Base-by-base conservation (phyloP, 768 basidiomycete species). In the Trametes meyenii region DNA sequence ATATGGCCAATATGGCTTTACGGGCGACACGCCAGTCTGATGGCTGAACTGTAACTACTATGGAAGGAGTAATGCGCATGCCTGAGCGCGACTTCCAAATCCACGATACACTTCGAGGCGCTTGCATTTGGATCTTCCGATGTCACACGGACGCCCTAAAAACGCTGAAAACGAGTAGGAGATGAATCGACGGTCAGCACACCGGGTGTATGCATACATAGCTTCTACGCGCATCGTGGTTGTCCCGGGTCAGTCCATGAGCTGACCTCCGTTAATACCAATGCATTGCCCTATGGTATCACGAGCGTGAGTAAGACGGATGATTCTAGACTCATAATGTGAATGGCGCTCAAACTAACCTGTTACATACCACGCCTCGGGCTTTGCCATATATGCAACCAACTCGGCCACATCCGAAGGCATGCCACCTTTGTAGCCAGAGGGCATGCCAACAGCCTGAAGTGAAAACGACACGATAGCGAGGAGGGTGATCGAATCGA, bases 321-420 rank as follows among this genome's bases (percentile, higher is more conserved):
- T 33, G 29, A 33, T n/a, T n/a, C n/a, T n/a, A n/a, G n/a, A 33
- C 29, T 16, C 5, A 26, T 6, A 26, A n/a, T 17, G 19, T 13
- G 5, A 14, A 11, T 7, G 5, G 4, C 46, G 21, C 8, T 33
- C 10, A 19, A 11, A 24, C 58, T n/a, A 21, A 67, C 66, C 69
- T 5, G 66, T 70, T 13, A 70, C 44, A 51, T 63, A 69, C 19
- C 60, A 51, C 5, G 67, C 53, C 54, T 70, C 70, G 3, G 66
- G 66, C 49, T 63, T 67, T 1, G 60, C 65, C 7, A 71, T 51
- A 36, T 71, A 71, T 13, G 67, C 60, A 1, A 70, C 70, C 10
- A 67, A 7, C 13, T 51, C 62, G 6, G 70, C 70, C 11, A 71
- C 55, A 12, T 62, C 62, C 4, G 64, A 53, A n/a, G 64, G 59